Conservation (phyloP, 78 protist species). For the Dictyostelium discoideum region DNA sequence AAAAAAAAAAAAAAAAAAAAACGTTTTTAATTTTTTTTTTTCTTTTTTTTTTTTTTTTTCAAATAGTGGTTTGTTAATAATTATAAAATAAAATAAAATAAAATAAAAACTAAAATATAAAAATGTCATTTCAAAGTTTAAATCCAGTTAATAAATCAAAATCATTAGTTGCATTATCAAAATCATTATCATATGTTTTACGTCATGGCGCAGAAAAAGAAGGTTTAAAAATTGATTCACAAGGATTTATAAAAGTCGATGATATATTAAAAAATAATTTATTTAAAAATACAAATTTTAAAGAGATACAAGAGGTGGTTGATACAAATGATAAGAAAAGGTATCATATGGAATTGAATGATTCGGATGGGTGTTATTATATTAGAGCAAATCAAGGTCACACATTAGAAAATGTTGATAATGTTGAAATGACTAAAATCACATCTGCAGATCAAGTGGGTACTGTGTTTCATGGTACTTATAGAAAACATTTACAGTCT, state of each 20-base stretch:
- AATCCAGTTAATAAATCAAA: neutral
- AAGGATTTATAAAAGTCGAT: conserved; percentile 14
- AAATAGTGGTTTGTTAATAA: too few species aligned
- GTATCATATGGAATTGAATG: neutral
- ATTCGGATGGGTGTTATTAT: neutral
- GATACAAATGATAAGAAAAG: conserved; percentile 68
- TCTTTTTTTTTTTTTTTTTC: neutral
- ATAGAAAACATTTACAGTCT: conserved; percentile 55
- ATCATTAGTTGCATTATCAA: neutral
- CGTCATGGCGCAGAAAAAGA: conserved; percentile 61
- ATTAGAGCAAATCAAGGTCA: conserved; percentile 73
- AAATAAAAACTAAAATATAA: neutral
- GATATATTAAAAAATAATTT: conserved; percentile 30
- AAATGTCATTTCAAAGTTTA: neutral
- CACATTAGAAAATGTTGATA: conserved; percentile 28
- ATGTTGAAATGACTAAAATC: conserved; percentile 7
- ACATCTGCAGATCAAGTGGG: neutral
- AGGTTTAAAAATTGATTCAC: neutral
- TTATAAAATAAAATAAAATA: too few species aligned
- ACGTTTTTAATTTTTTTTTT: neutral
- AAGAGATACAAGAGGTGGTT: conserved; percentile 20
- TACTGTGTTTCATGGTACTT: conserved; percentile 43
- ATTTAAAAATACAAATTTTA: conserved; percentile 3
- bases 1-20: too few species aligned
- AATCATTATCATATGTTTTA: conserved; percentile 2